phyloP scores from a whole-genome alignment of 2,329 filamentous ascomycete species.

The Colletotrichum theobromicola region DNA sequence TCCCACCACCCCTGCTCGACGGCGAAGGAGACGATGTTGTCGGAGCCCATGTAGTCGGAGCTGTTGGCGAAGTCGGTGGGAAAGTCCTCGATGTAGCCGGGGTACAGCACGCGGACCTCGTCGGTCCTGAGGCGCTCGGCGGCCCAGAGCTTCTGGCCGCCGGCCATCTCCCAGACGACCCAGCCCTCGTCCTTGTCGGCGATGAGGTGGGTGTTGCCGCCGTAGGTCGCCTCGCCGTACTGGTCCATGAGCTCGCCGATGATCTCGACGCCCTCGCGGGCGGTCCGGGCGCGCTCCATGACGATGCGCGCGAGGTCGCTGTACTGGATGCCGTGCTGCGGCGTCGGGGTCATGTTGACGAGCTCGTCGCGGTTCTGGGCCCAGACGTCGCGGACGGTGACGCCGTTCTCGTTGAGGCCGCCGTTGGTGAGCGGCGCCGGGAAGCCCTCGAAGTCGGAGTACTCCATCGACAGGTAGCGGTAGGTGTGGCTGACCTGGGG shows the following conservation, averaged over 20 bases:
- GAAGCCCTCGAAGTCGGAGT: slow-evolving; percentile 45
- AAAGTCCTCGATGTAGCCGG: slow-evolving; percentile 33
- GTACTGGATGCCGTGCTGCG: slow-evolving; percentile 45
- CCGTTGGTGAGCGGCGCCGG: slow-evolving; percentile 48
- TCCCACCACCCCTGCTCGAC: slow-evolving; percentile 31
- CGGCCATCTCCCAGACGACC: slow-evolving; percentile 33
- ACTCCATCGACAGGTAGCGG: slow-evolving; percentile 34
- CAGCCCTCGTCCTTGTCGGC: slow-evolving; percentile 36
- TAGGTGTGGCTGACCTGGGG: slow-evolving; percentile 29
- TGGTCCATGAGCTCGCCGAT: slow-evolving; percentile 42
- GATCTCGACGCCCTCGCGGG: slow-evolving; percentile 45
- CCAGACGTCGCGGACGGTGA: slow-evolving; percentile 47
- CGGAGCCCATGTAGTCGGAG: slow-evolving; percentile 30
- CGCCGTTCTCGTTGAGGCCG: slow-evolving; percentile 45
- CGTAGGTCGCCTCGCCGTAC: slow-evolving; percentile 46
- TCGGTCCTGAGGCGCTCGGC: slow-evolving; percentile 28
- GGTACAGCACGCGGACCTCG: slow-evolving; percentile 29
- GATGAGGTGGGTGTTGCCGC: slow-evolving; percentile 47
- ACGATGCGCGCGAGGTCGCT: slow-evolving; percentile 44
- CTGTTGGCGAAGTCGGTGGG: slow-evolving; percentile 25
- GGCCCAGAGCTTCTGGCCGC: slow-evolving; percentile 29
- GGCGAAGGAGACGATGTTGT: slow-evolving; percentile 30
- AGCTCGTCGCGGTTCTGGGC: slow-evolving; percentile 42
- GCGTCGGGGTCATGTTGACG: slow-evolving; percentile 42
- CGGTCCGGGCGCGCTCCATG: slow-evolving; percentile 42